Percentiles rank a stretch among this genome's conserved stretches.
These are phyloP conservation scores for Hyaloperonospora brassicae DNA, from an alignment of 352 stramenopile genomes.

Conservation along the genomic window DNA sequence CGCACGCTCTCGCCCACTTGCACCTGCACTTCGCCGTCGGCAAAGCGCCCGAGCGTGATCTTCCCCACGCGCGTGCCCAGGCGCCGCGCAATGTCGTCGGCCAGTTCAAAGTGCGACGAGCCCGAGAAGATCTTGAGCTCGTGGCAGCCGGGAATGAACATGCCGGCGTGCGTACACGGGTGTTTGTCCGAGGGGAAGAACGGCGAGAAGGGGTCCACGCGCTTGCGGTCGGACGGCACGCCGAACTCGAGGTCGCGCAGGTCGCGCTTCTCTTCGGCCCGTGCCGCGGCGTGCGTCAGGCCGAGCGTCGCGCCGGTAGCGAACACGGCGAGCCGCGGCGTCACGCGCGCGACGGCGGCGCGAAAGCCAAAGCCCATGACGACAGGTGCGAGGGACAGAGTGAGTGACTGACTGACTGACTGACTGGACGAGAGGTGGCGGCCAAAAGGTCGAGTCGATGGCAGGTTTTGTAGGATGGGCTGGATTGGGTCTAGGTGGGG, in stretches of 20 bases:
- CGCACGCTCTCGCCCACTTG: constrained; percentile 89
- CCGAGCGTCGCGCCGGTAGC: constrained; percentile 42
- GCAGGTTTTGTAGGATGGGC: not conserved
- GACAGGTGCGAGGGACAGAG: not conserved
- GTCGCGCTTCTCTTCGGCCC: constrained; percentile 61
- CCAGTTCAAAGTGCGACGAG: constrained; percentile 86
- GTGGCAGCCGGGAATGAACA: constrained; percentile 89
- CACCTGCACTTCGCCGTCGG: constrained; percentile 89
- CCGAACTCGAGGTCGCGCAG: constrained; percentile 82
- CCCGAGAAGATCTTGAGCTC: constrained; percentile 91
- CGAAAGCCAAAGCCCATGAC: constrained; percentile 63
- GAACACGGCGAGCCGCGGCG: constrained; percentile 41
- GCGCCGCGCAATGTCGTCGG: constrained; percentile 83
- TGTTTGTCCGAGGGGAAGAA: constrained; percentile 88
- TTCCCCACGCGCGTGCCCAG: constrained; percentile 84
- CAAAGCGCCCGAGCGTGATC: constrained; percentile 85
- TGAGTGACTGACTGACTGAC: not conserved
- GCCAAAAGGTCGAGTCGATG: not conserved
- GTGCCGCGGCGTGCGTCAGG: constrained; percentile 31
- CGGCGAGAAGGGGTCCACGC: constrained; percentile 81
- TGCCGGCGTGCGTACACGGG: constrained; percentile 83
- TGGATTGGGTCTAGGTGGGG: not conserved
- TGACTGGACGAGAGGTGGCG: not conserved
- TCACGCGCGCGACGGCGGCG: constrained; percentile 34
- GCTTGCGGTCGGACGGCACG: constrained; percentile 80